Conservation (phyloP, 2,329 filamentous ascomycete genomes). For the Fusarium sp. region DNA sequence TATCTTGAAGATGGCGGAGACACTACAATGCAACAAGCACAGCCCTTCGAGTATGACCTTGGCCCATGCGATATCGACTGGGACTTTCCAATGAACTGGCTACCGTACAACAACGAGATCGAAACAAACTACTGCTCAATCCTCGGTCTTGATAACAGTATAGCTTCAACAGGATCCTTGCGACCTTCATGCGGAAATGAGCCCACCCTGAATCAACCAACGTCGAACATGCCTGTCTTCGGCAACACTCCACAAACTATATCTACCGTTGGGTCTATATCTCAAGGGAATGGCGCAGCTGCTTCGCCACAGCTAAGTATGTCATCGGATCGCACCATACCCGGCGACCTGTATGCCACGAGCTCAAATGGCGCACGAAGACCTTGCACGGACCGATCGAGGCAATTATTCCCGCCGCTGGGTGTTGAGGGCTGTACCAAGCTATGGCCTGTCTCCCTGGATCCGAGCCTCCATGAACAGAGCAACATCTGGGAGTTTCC, state of each 20-base stretch:
- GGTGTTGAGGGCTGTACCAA: neutral
- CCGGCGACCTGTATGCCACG: constrained; percentile 34
- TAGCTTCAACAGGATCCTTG: neutral
- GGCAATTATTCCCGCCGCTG: constrained; percentile 1
- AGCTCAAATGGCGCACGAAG: constrained; percentile 35
- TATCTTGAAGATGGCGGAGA: neutral
- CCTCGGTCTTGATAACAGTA: neutral
- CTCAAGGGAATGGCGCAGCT: neutral
- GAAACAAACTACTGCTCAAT: constrained; percentile 43
- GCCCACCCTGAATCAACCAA: neutral
- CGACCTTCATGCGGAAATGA: neutral
- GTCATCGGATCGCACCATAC: constrained; percentile 1
- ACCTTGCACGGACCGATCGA: constrained; percentile 33
- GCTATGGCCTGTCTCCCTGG: neutral
- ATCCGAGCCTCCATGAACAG: neutral
- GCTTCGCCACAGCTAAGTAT: constrained; percentile 11
- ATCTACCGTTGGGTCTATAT: neutral
- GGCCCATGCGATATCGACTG: constrained; percentile 19
- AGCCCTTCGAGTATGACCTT: constrained; percentile 8
- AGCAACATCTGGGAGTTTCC: neutral
- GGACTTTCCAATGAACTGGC: constrained; percentile 45
- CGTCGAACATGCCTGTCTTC: neutral
- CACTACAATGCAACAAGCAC: neutral
- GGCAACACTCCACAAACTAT: neutral
- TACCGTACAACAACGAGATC: constrained; percentile 38